Percentiles rank a stretch among this genome's conserved stretches.
Conservation (phyloP, 495 filamentous ascomycete genomes). For the Penicillium tannophilum region DNA sequence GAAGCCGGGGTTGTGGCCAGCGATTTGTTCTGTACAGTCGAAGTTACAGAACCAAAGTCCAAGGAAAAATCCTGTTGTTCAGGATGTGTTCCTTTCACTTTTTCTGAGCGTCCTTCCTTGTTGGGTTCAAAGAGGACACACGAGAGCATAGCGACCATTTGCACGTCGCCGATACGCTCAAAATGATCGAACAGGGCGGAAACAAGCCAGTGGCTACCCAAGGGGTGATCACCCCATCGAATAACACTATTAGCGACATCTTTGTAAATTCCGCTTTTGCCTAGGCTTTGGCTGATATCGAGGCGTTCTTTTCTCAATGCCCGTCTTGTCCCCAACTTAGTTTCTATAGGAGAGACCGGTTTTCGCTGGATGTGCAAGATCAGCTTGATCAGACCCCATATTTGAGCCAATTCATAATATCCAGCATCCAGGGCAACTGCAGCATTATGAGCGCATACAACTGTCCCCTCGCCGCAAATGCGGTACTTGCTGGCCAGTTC, state of each 20-base stretch:
- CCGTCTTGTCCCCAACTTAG: slow-evolving; percentile 43
- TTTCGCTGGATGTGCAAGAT: slow-evolving; percentile 75
- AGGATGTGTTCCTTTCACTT: slow-evolving; percentile 16
- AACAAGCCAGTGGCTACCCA: slow-evolving; percentile 75
- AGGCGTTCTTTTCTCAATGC: slow-evolving; percentile 33
- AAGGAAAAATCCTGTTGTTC: slow-evolving; percentile 36
- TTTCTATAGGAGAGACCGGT: slow-evolving; percentile 44
- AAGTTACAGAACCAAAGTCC: slow-evolving; percentile 32
- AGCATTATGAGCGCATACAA: slow-evolving; percentile 83
- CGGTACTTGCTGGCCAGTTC: slow-evolving; percentile 75
- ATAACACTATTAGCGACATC: slow-evolving; percentile 56
- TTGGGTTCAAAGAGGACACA: slow-evolving; percentile 78
- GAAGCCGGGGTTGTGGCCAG: slow-evolving; percentile 40
- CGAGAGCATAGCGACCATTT: slow-evolving; percentile 95
- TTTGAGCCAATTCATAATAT: slow-evolving; percentile 70
- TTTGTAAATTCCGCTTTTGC: slow-evolving; percentile 20
- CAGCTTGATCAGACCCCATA: slow-evolving; percentile 81
- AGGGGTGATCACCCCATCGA: slow-evolving; percentile 83
- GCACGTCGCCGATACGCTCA: slow-evolving; percentile 76
- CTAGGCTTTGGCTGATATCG: slow-evolving; percentile 4
- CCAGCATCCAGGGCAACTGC: slow-evolving; percentile 73
- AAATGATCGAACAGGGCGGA: slow-evolving; percentile 68
- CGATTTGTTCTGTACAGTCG: slow-evolving; percentile 33
- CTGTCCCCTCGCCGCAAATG: slow-evolving; percentile 77
- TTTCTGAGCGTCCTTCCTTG: slow-evolving; percentile 25